These are phyloP conservation scores for Maudiozyma turicensis DNA, from an alignment of 805 yeast species.

Conservation along the genomic window DNA sequence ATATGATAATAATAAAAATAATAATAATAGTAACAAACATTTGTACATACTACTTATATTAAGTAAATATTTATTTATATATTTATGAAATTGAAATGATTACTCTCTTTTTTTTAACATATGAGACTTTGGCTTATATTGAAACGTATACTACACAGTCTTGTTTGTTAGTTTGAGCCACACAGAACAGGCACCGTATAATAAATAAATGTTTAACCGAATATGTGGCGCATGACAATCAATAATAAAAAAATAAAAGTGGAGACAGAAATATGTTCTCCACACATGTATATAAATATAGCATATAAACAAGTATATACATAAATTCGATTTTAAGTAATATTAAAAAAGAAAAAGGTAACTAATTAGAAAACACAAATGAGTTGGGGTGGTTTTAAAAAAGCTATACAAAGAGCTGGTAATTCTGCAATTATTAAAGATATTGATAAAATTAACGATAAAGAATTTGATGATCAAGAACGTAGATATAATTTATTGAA, in stretches of 20 bases:
- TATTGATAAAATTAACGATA: constrained; percentile 65
- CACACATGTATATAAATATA: too few species aligned
- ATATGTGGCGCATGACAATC: too few species aligned
- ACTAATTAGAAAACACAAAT: constrained; percentile 17
- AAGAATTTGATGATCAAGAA: constrained; percentile 79
- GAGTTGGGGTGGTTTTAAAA: constrained; percentile 97
- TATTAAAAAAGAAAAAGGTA: background rate
- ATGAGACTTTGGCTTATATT: too few species aligned
- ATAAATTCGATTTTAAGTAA: background rate
- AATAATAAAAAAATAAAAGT: too few species aligned
- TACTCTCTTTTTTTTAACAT: background rate
- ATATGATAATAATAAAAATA: too few species aligned
- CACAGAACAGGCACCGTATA: too few species aligned
- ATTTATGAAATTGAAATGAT: background rate
- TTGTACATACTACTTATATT: background rate
- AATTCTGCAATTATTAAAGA: constrained; percentile 51
- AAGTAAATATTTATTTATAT: background rate
- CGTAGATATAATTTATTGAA: constrained; percentile 68
- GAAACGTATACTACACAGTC: too few species aligned
- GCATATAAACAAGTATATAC: background rate
- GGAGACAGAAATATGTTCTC: too few species aligned
- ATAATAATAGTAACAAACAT: background rate
- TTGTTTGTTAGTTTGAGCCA: too few species aligned
- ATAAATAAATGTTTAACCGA: too few species aligned
- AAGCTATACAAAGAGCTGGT: constrained; percentile 90